These are phyloP conservation scores for Tulasnella sp. DNA, from an alignment of 768 basidiomycete species.

Conservation along the genomic window DNA sequence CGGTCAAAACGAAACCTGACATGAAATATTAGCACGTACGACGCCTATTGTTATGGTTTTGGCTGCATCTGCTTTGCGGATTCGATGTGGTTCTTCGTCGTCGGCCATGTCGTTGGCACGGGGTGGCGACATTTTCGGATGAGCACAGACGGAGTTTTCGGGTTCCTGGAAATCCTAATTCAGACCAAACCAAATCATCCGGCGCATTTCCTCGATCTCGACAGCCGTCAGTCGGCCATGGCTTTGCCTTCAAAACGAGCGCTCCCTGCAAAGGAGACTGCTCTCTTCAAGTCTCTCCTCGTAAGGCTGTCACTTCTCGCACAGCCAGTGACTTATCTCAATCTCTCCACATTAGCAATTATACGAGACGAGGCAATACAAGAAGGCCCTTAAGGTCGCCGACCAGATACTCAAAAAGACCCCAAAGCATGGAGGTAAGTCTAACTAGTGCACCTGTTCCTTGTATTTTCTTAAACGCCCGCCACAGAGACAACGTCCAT, in stretches of 20 bases:
- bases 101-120: background rate
- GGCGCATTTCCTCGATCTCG: background rate
- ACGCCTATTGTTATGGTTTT: background rate
- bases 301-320: conserved; percentile 30
- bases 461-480: background rate
- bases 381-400: conserved; percentile 82
- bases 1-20: background rate
- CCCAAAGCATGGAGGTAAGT: conserved; percentile 88
- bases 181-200: conserved; percentile 3
- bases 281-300: conserved; percentile 79
- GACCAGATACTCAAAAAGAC: conserved; percentile 93
- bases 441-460: background rate
- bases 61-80: background rate
- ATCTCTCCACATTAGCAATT: conserved; percentile 33
- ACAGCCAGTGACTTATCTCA: background rate
- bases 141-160: background rate
- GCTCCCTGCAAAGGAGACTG: conserved; percentile 74
- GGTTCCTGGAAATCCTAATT: conserved; percentile 7
- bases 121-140: background rate
- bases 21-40: background rate
- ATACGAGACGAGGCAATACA: conserved; percentile 84
- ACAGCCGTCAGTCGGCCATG: background rate
- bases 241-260: conserved; percentile 34
- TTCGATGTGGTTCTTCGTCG: background rate
- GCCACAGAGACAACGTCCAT: conserved; percentile 83